phyloP scores from a whole-genome alignment of 2,329 filamentous ascomycete species.

The Alternaria consortialis region DNA sequence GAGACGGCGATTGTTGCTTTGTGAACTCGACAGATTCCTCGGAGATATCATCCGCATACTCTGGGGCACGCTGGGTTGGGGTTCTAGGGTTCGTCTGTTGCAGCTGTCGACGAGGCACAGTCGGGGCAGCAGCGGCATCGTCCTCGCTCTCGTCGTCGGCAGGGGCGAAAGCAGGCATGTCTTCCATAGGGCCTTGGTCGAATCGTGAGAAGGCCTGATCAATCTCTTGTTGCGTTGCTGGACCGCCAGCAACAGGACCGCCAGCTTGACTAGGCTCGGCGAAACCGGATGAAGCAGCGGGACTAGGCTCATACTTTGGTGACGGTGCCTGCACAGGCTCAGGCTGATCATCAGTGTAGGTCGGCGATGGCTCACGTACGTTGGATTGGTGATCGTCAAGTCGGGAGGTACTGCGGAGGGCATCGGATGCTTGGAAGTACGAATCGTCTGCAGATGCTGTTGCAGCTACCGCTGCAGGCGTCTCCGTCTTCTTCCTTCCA shows the following conservation, averaged over 20 bases:
- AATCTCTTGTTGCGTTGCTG: constrained; percentile 68
- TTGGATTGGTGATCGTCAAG: constrained; percentile 34
- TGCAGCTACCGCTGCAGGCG: constrained; percentile 20
- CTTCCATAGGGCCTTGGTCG: constrained; percentile 85
- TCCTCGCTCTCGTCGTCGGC: constrained; percentile 50
- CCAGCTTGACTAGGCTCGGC: constrained; percentile 52
- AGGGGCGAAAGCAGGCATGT: constrained; percentile 85
- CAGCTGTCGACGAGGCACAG: constrained; percentile 33
- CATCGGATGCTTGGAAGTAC: constrained; percentile 30
- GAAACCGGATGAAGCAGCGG: constrained; percentile 29
- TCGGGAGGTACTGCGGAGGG: constrained; percentile 37
- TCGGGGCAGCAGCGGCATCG: constrained; percentile 33
- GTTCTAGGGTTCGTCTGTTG: constrained; percentile 26
- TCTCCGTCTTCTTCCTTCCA: constrained; percentile 49
- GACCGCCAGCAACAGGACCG: constrained; percentile 63
- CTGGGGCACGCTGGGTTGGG: constrained; percentile 28
- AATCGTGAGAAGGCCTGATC: constrained; percentile 73
- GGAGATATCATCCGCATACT: constrained; percentile 48
- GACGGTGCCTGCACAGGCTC: constrained; percentile 33
- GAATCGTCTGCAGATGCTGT: constrained; percentile 29
- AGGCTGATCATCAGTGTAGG: constrained; percentile 30
- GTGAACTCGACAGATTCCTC: constrained; percentile 54
- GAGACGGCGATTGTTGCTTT: constrained; percentile 51
- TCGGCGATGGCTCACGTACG: constrained; percentile 38
- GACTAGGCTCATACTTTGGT: constrained; percentile 38